Conservation (phyloP, 2,329 filamentous ascomycete species). For the Ophiocordyceps camponoti-rufipedis region DNA sequence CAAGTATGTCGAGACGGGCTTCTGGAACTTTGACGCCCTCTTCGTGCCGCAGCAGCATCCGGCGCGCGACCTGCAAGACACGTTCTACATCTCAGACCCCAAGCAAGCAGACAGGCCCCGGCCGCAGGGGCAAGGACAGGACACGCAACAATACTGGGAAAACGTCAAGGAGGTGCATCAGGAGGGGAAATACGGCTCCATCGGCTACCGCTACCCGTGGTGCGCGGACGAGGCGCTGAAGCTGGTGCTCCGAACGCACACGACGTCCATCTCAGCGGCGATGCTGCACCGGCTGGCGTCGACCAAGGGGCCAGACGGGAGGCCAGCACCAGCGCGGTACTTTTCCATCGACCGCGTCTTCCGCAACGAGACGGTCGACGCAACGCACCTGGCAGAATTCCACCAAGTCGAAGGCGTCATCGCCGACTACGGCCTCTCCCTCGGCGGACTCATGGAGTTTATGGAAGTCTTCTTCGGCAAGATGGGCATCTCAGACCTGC, state of each 20-base stretch:
- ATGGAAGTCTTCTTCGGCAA: slow-evolving; percentile 92
- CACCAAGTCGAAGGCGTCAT: slow-evolving; percentile 98
- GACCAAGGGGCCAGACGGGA: slow-evolving; percentile 54
- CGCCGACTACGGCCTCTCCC: slow-evolving; percentile 82
- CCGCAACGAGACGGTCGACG: slow-evolving; percentile 92
- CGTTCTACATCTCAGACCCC: slow-evolving; percentile 94
- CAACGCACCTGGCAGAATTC: slow-evolving; percentile 93
- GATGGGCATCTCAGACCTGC: slow-evolving; percentile 72
- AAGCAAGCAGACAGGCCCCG: slow-evolving; percentile 51
- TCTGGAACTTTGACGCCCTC: slow-evolving; percentile 96
- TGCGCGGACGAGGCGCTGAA: slow-evolving; percentile 65
- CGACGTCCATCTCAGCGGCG: slow-evolving; percentile 77
- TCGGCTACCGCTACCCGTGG: slow-evolving; percentile 94
- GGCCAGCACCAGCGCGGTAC: slow-evolving; percentile 59
- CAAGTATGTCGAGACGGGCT: slow-evolving; percentile 85
- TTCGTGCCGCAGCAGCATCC: slow-evolving; percentile 94
- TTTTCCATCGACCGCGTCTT: slow-evolving; percentile 98
- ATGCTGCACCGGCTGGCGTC: slow-evolving; percentile 81
- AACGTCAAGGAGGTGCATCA: slow-evolving; percentile 79
- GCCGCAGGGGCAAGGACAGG: slow-evolving; percentile 31
- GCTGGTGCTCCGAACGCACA: slow-evolving; percentile 88
- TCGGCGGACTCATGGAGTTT: slow-evolving; percentile 83
- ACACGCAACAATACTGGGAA: slow-evolving; percentile 77
- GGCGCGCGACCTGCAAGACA: slow-evolving; percentile 91
- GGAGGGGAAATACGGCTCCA: slow-evolving; percentile 80